Percentiles rank a stretch among this genome's conserved stretches.
Evolutionary conservation across 169 alveolate genomes (phyloP).

Genomic region (Fabrea salina): DNA sequence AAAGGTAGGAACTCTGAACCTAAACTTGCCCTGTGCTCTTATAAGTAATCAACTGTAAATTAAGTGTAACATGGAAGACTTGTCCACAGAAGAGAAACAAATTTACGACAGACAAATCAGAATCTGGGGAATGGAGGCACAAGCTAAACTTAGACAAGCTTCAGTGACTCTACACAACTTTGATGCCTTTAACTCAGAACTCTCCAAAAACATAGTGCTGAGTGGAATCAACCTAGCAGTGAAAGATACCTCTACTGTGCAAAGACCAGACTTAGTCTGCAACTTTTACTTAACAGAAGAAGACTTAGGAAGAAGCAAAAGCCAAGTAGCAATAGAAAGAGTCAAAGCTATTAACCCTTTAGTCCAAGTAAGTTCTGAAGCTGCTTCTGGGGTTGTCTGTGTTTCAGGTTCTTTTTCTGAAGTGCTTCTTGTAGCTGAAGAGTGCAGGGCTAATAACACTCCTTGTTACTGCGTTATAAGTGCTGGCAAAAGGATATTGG

Average conservation of each 20-base stretch:
- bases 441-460: background rate
- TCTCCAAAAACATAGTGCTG: constrained; percentile 1
- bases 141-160: background rate
- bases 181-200: background rate
- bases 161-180: background rate
- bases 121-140: constrained; percentile 26
- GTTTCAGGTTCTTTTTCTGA: background rate
- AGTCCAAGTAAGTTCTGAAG: background rate
- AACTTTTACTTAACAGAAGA: background rate
- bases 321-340: background rate
- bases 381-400: background rate
- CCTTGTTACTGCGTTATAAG: background rate
- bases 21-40: no score
- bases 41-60: no score
- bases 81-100: background rate
- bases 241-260: background rate
- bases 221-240: constrained; percentile 10
- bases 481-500: background rate
- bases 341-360: background rate
- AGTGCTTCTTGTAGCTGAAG: background rate
- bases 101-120: constrained; percentile 21
- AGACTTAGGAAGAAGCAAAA: background rate
- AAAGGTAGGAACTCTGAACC: no score
- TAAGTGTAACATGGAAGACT: no score
- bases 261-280: background rate